phyloP scores from a whole-genome alignment of 305 asterid species.

The Vinca major region DNA sequence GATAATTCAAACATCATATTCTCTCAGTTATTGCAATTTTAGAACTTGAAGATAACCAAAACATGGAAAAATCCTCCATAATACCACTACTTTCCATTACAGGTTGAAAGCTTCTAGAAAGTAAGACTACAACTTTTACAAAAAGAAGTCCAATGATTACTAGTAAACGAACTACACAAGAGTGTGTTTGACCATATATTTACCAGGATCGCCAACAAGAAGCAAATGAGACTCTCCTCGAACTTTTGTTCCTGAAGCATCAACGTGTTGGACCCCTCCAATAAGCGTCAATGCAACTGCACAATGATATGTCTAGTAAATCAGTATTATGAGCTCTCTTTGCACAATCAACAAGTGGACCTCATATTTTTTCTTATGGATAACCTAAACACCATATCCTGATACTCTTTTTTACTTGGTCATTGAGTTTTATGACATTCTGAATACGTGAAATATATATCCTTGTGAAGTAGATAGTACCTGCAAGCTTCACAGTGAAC shows the following conservation, averaged over 20 bases:
- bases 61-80: neutral
- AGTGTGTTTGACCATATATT: constrained; percentile 9
- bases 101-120: neutral
- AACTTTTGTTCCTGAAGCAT: constrained; percentile 88
- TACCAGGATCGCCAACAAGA: constrained; percentile 99
- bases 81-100: neutral
- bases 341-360: neutral
- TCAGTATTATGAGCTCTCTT: neutral
- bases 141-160: neutral
- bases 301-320: constrained; percentile 25
- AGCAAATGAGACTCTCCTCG: constrained; percentile 98
- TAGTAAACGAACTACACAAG: neutral
- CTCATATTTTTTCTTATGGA: neutral
- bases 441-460: constrained; percentile 5
- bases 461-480: constrained; percentile 28
- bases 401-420: neutral
- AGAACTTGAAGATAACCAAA: constrained; percentile 5
- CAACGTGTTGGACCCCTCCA: constrained; percentile 95
- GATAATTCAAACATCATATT: constrained; percentile 17
- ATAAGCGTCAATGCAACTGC: constrained; percentile 79
- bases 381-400: neutral
- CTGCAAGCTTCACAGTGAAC: constrained; percentile 96
- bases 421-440: neutral
- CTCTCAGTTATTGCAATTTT: constrained; percentile 4
- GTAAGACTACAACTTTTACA: neutral